phyloP scores from a whole-genome alignment of 2,329 filamentous ascomycete species.

The Metarhizium anisopliae region DNA sequence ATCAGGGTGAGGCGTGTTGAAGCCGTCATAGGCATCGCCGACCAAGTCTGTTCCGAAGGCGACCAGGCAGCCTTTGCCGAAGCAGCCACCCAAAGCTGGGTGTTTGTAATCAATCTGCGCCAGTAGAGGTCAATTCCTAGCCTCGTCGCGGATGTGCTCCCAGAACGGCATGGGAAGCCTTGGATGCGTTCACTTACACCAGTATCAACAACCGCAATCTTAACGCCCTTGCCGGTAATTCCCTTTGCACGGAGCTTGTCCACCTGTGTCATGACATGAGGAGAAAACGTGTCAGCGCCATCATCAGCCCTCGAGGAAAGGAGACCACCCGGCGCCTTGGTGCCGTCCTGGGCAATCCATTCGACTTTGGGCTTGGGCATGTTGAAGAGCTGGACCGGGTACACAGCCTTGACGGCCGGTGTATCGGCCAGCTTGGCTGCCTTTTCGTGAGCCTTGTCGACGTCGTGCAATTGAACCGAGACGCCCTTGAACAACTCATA shows the following conservation, averaged over 20 bases:
- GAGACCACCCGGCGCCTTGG: slow-evolving; percentile 11
- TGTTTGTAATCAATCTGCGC: slow-evolving; percentile 51
- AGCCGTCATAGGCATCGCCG: slow-evolving; percentile 41
- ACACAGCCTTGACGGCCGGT: slow-evolving; percentile 38
- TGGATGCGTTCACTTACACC: slow-evolving; percentile 31
- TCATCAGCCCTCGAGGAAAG: slow-evolving; percentile 13
- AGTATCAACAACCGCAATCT: slow-evolving; percentile 44
- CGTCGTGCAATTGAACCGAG: slow-evolving; percentile 42
- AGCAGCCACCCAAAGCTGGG: slow-evolving; percentile 55
- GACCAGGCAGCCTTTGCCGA: slow-evolving; percentile 50
- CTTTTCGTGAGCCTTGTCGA: slow-evolving; percentile 32
- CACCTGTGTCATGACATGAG: slow-evolving; percentile 48
- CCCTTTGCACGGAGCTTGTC: slow-evolving; percentile 41
- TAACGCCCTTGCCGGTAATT: slow-evolving; percentile 40
- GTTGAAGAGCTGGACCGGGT: slow-evolving; percentile 36
- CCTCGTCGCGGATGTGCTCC: neutral
- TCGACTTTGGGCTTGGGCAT: slow-evolving; percentile 36
- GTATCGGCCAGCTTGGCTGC: slow-evolving; percentile 31
- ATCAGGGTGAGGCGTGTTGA: slow-evolving; percentile 33
- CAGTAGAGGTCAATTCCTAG: neutral
- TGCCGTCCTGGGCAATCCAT: slow-evolving; percentile 29
- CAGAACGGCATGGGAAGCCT: neutral
- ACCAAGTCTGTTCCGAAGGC: slow-evolving; percentile 48
- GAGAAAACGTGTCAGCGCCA: slow-evolving; percentile 31
- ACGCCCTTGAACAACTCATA: slow-evolving; percentile 45